phyloP scores from a whole-genome alignment of 2,329 filamentous ascomycete genomes.

The Aureobasidium pullulans region DNA sequence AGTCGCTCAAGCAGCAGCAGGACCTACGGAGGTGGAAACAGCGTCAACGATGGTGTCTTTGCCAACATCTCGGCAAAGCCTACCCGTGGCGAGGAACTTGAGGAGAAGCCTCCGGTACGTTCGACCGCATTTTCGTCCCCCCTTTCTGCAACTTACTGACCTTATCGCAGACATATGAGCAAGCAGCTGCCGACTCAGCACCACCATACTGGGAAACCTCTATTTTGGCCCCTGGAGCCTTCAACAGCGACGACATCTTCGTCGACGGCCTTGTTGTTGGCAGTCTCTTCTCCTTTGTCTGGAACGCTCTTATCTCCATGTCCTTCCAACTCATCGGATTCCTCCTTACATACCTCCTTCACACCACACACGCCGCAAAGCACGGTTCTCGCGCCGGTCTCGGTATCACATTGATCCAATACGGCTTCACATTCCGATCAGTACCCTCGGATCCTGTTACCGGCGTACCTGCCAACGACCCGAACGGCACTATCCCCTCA shows the following conservation, averaged over 20 bases:
- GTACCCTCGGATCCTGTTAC: slow-evolving; percentile 12
- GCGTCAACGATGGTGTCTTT: slow-evolving; percentile 90
- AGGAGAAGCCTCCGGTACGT: slow-evolving; percentile 87
- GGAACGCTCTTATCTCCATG: slow-evolving; percentile 95
- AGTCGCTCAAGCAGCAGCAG: slow-evolving; percentile 29
- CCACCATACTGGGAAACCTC: slow-evolving; percentile 99
- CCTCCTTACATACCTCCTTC: slow-evolving; percentile 92
- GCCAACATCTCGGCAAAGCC: slow-evolving; percentile 91
- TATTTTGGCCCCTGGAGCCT: slow-evolving; percentile 83
- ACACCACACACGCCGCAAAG: slow-evolving; percentile 96
- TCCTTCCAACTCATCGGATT: slow-evolving; percentile 97
- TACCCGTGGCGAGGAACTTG: slow-evolving; percentile 69
- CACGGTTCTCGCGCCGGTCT: slow-evolving; percentile 92
- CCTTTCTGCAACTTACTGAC: slow-evolving; percentile 16
- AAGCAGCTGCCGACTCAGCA: slow-evolving; percentile 91
- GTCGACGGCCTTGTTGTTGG: slow-evolving; percentile 93
- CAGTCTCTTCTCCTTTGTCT: slow-evolving; percentile 77
- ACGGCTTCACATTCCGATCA: slow-evolving; percentile 81
- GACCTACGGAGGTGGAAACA: slow-evolving; percentile 60
- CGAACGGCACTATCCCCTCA: slow-evolving; percentile 49
- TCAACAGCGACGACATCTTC: slow-evolving; percentile 89
- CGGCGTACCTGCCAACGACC: slow-evolving; percentile 33
- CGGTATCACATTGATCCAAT: slow-evolving; percentile 91
- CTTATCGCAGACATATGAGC: slow-evolving; percentile 74
- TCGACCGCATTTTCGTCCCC: slow-evolving; percentile 20